Base-by-base conservation (phyloP, 768 basidiomycete genomes). In the Lentinus tigrinus region DNA sequence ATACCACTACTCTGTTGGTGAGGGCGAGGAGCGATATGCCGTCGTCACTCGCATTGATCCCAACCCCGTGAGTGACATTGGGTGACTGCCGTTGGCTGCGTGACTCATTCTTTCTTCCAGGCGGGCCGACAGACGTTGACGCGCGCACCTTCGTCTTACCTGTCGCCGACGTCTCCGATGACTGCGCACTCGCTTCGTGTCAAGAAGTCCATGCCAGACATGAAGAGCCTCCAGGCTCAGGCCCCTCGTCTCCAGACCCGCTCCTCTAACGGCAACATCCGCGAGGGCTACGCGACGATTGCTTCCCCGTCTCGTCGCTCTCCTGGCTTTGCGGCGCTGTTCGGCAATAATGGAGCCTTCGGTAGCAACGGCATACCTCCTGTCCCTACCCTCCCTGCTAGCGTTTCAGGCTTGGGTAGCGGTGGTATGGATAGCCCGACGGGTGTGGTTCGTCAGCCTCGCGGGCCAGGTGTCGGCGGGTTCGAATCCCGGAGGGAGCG, bases 181-280 rank as follows among this genome's bases (percentile, higher is more conserved):
- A 79, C 77, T 47, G 71, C 72, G 17, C 76, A 68, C 53, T 78
- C 85, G 40, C 82, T 98, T 54, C 87, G 95, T 40, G 85, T 88
- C 73, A 98, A 98, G 80, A 97, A 97, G 76, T 96, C 94, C 23
- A 98, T 98, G 97, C 97, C 97, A 3, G 94, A 98, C 73, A 87
- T 98, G 85, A 92, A 92, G 76, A 89, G 89, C 16, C 74, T 93
- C 62, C 91, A 92, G 60, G 79, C 86, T 17, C 85, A 87, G 66
- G 87, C 88, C 1, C 91, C 90, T 34, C 88, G 91, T 51, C 81
- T 94, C 47, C 84, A 77, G 56, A 87, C 88, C 16, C 88, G 91
- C 59, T 81, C 91, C 17, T 94, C 91, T 47, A 94, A 93, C 70
- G 91, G 91, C 55, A 94, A 94, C 69, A 93, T 94, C 56, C 86